phyloP scores from a whole-genome alignment of 257 asterid genomes.

The Solanum dulcamara region DNA sequence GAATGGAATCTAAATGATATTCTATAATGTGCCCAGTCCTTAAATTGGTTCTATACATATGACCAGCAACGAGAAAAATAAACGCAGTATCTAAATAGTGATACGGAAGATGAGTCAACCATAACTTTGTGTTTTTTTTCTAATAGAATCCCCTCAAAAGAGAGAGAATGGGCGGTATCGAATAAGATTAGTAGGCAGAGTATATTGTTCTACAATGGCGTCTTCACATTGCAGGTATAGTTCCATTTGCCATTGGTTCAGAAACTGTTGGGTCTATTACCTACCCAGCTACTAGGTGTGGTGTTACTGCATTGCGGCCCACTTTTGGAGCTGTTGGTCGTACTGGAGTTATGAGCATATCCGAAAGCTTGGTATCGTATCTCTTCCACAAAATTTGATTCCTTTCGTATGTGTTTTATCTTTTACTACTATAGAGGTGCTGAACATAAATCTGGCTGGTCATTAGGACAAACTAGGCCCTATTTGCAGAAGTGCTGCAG shows the following conservation, averaged over 20 bases:
- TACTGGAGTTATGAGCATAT: slow-evolving; percentile 83
- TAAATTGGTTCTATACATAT: background rate
- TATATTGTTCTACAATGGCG: slow-evolving; percentile 3
- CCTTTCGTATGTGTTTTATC: background rate
- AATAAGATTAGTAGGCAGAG: background rate
- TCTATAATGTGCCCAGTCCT: background rate
- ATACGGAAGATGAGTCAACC: background rate
- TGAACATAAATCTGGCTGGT: background rate
- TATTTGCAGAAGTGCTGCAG: slow-evolving; percentile 74
- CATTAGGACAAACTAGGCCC: slow-evolving; percentile 90
- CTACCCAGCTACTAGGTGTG: slow-evolving; percentile 91
- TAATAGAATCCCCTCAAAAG: background rate
- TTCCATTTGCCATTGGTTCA: slow-evolving; percentile 91
- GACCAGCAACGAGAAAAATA: background rate
- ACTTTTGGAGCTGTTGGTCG: slow-evolving; percentile 84
- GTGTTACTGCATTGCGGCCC: slow-evolving; percentile 85
- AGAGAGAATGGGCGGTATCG: background rate
- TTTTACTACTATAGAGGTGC: background rate
- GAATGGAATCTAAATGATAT: background rate
- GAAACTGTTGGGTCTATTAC: slow-evolving; percentile 94
- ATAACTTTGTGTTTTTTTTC: background rate
- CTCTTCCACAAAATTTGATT: background rate
- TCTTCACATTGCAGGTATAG: slow-evolving; percentile 36
- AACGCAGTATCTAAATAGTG: background rate
- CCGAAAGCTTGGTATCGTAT: slow-evolving; percentile 78